Conservation (phyloP, 352 stramenopile species). For the Phytopythium chamaehyphon region DNA sequence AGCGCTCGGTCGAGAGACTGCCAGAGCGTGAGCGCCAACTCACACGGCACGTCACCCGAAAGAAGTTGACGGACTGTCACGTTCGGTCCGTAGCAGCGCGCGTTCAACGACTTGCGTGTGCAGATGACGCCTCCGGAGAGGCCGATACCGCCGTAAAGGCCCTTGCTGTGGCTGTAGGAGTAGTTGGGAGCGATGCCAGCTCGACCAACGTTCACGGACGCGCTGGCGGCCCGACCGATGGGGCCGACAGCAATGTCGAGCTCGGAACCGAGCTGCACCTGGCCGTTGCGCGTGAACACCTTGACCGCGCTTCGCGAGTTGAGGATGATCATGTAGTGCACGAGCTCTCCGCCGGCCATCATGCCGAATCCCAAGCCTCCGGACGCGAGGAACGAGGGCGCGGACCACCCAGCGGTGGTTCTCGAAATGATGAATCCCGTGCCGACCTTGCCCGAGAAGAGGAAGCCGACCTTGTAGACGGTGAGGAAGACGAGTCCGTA, state of each 20-base stretch:
- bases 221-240: conserved; percentile 62
- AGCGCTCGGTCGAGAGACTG: conserved; percentile 56
- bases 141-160: conserved; percentile 68
- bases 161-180: conserved; percentile 76
- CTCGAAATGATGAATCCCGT: conserved; percentile 76
- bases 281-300: conserved; percentile 72
- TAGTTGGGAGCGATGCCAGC: conserved; percentile 72
- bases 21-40: conserved; percentile 60
- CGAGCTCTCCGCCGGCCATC: conserved; percentile 78
- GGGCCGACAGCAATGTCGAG: conserved; percentile 67
- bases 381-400: conserved; percentile 65
- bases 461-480: conserved; percentile 78
- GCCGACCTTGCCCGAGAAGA: conserved; percentile 76
- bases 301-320: conserved; percentile 72
- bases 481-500: conserved; percentile 77
- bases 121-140: conserved; percentile 69
- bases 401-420: conserved; percentile 67
- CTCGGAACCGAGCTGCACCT: conserved; percentile 73
- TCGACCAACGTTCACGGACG: conserved; percentile 52
- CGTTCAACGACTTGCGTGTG: conserved; percentile 71
- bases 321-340: conserved; percentile 83
- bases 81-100: conserved; percentile 59
- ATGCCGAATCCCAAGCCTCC: conserved; percentile 76
- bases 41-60: conserved; percentile 59
- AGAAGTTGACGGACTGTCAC: conserved; percentile 67